These are phyloP conservation scores for Rhynchosporium graminicola DNA, from an alignment of 2,329 filamentous ascomycete genomes.

Conservation along the genomic window DNA sequence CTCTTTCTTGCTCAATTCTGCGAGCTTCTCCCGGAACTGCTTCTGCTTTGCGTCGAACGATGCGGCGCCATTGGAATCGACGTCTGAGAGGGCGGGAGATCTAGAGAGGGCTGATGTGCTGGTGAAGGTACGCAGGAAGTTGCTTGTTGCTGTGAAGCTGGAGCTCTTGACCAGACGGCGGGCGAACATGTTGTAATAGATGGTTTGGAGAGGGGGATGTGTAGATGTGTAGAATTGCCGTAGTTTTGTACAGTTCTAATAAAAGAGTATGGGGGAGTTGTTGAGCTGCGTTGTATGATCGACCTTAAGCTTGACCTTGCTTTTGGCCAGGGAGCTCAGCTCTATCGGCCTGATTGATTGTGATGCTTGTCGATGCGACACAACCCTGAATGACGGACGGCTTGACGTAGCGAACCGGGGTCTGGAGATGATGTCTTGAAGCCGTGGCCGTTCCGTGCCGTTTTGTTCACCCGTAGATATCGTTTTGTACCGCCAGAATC, in stretches of 20 bases:
- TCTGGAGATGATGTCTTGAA: slow-evolving; percentile 7
- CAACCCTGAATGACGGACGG: not conserved
- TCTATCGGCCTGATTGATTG: slow-evolving; percentile 1
- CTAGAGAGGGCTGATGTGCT: slow-evolving; percentile 53
- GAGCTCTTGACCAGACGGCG: slow-evolving; percentile 33
- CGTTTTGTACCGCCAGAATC: not conserved
- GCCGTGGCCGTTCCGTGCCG: not conserved
- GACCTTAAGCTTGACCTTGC: slow-evolving; percentile 5
- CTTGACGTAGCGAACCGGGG: slow-evolving; percentile 13
- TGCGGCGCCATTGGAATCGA: slow-evolving; percentile 70
- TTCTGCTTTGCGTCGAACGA: slow-evolving; percentile 83
- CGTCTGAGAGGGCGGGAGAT: slow-evolving; percentile 81
- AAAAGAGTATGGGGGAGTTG: not conserved
- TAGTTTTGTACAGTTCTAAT: slow-evolving; percentile 34
- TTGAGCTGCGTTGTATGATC: slow-evolving; percentile 1
- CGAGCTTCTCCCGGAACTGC: slow-evolving; percentile 80
- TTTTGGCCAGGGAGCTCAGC: slow-evolving; percentile 1
- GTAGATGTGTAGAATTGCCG: not conserved
- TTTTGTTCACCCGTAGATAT: not conserved
- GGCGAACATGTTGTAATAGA: slow-evolving; percentile 38
- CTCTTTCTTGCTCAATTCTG: slow-evolving; percentile 77
- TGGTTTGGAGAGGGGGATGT: not conserved
- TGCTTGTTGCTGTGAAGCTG: slow-evolving; percentile 41
- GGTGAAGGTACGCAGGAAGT: slow-evolving; percentile 55
- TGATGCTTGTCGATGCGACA: slow-evolving; percentile 1